Evolutionary conservation across 1,284 basidiomycete genomes (phyloP), one percentile per base, ranked within the genome.

Genomic region (Ceratobasidium papillatum): DNA sequence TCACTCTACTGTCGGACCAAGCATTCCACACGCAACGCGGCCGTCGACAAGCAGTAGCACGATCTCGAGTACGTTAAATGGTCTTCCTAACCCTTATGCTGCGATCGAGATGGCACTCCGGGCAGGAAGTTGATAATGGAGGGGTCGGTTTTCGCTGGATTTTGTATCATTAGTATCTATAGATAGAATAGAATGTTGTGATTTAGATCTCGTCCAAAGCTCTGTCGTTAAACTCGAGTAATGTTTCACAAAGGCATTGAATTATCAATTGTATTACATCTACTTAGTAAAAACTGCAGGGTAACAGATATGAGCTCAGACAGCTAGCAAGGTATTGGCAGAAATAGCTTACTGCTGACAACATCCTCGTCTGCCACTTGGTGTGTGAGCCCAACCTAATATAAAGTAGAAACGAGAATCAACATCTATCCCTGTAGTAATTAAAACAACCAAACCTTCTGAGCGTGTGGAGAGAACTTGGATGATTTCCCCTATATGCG

Each of bases 291-390:
- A 76, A 36, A 76, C 75, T 76, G 41, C 19, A 47, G 19, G 19
- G 27, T 52, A 49, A 32, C 43, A 17, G 22, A n/a, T 25, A 47
- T 43, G 9, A 61, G 27, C 38, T 17, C 22, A 27, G 19, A 45
- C 41, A 25, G 14, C 38, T n/a, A 12, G 38, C 45, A 65, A 32
- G 36, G 22, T 17, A 74, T 7, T 22, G 19, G 17, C 1, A 32
- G 36, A 64, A 47, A 38, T 66, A 59, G 88, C 94, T 82, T 79
- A 95, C 94, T 92, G 43, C 93, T 94, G 74, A 96, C 93, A 17
- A 98, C 96, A 81, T 99, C 97, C 82, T 98, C 96, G 80, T 98
- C 95, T 79, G 92, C 91, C 22, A 98, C 93, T 71, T 89, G 87
- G 83, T 99, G 97, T 52, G 85, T 87, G 75, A 98, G 84, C 56